phyloP scores from a whole-genome alignment of 1,284 basidiomycete genomes.

The Baeospora myosura region DNA sequence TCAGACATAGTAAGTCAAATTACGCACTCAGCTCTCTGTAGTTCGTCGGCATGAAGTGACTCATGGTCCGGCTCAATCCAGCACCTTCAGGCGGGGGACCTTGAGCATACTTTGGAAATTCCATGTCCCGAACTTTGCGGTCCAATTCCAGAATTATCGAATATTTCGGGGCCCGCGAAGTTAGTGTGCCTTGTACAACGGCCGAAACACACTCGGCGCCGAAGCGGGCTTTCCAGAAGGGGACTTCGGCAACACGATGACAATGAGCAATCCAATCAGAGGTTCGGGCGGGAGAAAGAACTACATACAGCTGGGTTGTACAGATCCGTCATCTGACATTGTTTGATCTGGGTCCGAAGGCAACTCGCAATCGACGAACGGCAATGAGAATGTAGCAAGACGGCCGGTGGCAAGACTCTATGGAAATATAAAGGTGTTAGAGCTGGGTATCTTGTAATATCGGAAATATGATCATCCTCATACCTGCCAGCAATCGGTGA shows the following conservation, averaged over 20 bases:
- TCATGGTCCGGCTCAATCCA: slow-evolving; percentile 48
- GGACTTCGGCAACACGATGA: slow-evolving; percentile 34
- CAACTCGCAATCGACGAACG: slow-evolving; percentile 60
- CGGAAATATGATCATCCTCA: slow-evolving; percentile 12
- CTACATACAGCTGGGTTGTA: slow-evolving; percentile 48
- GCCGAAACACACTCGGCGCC: slow-evolving; percentile 59
- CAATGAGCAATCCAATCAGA: slow-evolving; percentile 1
- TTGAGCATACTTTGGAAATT: slow-evolving; percentile 46
- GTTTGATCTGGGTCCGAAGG: slow-evolving; percentile 48
- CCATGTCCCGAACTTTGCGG: slow-evolving; percentile 56
- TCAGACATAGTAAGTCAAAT: slow-evolving; percentile 5
- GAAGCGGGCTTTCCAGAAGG: slow-evolving; percentile 66
- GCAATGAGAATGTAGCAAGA: slow-evolving; percentile 55
- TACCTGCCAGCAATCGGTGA: slow-evolving; percentile 65
- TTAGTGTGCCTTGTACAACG: slow-evolving; percentile 58
- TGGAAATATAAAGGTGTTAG: slow-evolving; percentile 2
- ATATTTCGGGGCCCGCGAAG: slow-evolving; percentile 59
- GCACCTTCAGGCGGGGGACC: slow-evolving; percentile 32
- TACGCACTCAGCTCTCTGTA: slow-evolving; percentile 56
- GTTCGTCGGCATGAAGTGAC: slow-evolving; percentile 58
- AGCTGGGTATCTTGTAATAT: not conserved
- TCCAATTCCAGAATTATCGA: slow-evolving; percentile 56
- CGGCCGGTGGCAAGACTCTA: slow-evolving; percentile 60
- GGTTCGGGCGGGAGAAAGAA: slow-evolving; percentile 1
- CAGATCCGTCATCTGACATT: slow-evolving; percentile 43